phyloP scores from a whole-genome alignment of 2,329 filamentous ascomycete genomes.

The Diplodia corticola region DNA sequence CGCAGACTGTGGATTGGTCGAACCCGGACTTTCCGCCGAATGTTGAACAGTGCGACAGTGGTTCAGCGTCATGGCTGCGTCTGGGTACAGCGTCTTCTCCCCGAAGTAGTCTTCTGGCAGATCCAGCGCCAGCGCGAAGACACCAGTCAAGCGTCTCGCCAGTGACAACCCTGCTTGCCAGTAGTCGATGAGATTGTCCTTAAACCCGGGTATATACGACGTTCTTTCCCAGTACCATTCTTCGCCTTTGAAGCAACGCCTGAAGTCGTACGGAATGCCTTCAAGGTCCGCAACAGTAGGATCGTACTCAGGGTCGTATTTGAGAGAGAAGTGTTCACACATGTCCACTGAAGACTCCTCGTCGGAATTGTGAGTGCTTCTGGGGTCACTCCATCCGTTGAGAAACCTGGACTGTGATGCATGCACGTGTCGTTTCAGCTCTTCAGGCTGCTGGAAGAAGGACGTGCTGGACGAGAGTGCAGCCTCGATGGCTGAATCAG shows the following conservation, averaged over 20 bases:
- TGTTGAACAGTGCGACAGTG: conserved; percentile 29
- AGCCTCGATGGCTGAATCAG: conserved; percentile 38
- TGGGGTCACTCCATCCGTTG: conserved; percentile 44
- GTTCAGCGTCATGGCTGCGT: conserved; percentile 30
- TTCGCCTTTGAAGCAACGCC: conserved; percentile 39
- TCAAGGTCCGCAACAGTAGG: conserved; percentile 45
- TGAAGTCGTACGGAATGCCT: conserved; percentile 33
- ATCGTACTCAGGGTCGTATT: conserved; percentile 53
- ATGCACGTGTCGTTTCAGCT: conserved; percentile 42
- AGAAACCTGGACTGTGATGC: conserved; percentile 42
- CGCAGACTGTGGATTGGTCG: conserved; percentile 38
- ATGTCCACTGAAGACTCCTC: conserved; percentile 37
- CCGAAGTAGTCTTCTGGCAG: conserved; percentile 59
- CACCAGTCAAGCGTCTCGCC: conserved; percentile 52
- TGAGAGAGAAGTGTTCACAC: conserved; percentile 40
- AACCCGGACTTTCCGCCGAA: conserved; percentile 23
- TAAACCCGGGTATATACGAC: conserved; percentile 51
- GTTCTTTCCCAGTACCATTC: conserved; percentile 57
- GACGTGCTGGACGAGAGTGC: conserved; percentile 37
- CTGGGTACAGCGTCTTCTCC: conserved; percentile 54
- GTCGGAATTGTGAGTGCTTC: conserved; percentile 38
- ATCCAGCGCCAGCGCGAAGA: conserved; percentile 58
- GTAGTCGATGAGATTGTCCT: conserved; percentile 49
- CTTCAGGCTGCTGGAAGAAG: conserved; percentile 32
- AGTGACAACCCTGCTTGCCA: conserved; percentile 53